Evolutionary conservation across 2,329 filamentous ascomycete genomes (phyloP), one percentile per base, ranked within the genome.

Genomic region (Rutstroemia sp.): DNA sequence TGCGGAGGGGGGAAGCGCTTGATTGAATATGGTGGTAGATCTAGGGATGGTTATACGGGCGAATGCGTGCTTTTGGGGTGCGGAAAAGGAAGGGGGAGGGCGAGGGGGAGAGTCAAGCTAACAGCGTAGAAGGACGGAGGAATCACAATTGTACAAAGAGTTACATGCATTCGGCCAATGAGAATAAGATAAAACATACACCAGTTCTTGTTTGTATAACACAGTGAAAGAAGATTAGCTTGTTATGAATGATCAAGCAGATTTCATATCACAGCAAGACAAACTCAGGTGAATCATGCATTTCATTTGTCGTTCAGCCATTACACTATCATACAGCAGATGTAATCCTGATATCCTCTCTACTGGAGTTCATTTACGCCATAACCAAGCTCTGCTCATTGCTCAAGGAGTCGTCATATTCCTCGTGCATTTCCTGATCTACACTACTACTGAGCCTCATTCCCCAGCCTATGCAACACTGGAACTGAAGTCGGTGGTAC

Each of bases 401-500:
- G 23, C 16, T n/a, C 19, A 38, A 10, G 27, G 17, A 51, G 2
- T 38, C 9, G 38, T 51, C 17, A 4, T 45, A 16, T 36, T 45
- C 25, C 36, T 44, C 38, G 16, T 40, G 23, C 9, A 23, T 17
- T 44, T 8, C 19, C 53, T 21, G 39, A 50, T 45, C 16, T 16
- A 21, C 19, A 51, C 30, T 34, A 39, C 36, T 51, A 61, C 42
- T 68, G 64, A 48, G 59, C 63, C 57, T 73, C 72, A 56, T 72
- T 73, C 61, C 76, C 79, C 67, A 84, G 72, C 54, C 84, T 76
- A 73, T 87, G 82, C 54, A 88, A 81, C 48, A 86, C 83, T 10
- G 91, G 87, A 44, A 96, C 91, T 7, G 90, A 91, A 65, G 87
- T 92, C 0, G 91, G 88, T 51, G 91, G 89, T 60, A 95, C 80